Evolutionary conservation across 2,329 filamentous ascomycete species (phyloP), one percentile per base, ranked within the genome.

Genomic region (Diaporthe ilicicola): DNA sequence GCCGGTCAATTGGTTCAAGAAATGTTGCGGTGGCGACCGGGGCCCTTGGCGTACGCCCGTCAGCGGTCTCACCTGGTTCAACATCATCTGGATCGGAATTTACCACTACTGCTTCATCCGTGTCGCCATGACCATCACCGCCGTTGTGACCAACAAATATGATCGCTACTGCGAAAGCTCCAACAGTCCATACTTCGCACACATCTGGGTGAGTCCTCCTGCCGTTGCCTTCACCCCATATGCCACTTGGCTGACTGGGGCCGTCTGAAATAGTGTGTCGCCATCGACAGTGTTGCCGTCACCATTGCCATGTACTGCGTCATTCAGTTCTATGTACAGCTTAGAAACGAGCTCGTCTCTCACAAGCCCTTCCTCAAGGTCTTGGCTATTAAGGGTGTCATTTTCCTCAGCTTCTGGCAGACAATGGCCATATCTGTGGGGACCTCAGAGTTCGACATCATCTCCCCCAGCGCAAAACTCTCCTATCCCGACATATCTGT

Each of bases 381-480:
- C 32, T 78, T 94, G 24, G 92, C 93, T 77, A 96, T 97, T 82
- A 97, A 97, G 81, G 87, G 97, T 34, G 94, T 97, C 77, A 94
- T 97, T 77, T 97, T 97, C 84, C 87, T 97, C 75, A 94, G 92
- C 44, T 97, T 97, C 81, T 97, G 94, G 94, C 94, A 97, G 82
- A 86, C 80, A 3, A 82, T 84, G 5, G 81, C 84, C 73, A 86
- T 88, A 73, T 86, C 84, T 6, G 75, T 88, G 44, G 85, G 81
- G 73, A 87, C 85, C 0, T 89, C 89, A 0, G 56, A 64, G 62
- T 86, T 92, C 5, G 86, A 91, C 19, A 84, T 96, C 62, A 88
- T 88, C 42, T 81, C 90, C 73, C 80, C 92, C 0, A 91, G 86
- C 53, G 80, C 85, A 1, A 86, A 87, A 42, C 81, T 97, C 15